Conservation (phyloP, 2,329 filamentous ascomycete species). For the Fusarium austroafricanum region DNA sequence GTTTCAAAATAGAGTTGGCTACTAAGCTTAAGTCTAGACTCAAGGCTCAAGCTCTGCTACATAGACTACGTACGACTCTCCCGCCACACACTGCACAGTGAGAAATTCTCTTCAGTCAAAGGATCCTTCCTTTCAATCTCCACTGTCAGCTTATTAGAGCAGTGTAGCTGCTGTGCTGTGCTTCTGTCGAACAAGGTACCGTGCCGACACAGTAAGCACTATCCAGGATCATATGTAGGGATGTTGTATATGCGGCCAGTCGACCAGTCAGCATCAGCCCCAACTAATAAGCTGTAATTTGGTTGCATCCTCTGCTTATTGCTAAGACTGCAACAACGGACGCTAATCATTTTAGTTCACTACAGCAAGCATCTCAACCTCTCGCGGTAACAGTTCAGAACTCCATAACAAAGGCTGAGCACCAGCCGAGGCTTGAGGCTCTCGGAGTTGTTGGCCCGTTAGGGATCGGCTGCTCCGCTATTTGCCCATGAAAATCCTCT, state of each 20-base stretch:
- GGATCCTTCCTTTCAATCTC: not conserved
- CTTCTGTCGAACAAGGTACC: not conserved
- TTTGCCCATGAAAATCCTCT: not conserved
- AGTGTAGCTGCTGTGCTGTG: not conserved
- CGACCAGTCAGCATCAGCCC: slow-evolving; percentile 36
- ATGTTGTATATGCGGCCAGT: slow-evolving; percentile 12
- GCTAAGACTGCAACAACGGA: slow-evolving; percentile 25
- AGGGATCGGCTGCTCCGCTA: not conserved
- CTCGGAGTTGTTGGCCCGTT: slow-evolving; percentile 10
- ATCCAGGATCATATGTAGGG: slow-evolving; percentile 8
- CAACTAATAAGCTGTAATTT: slow-evolving; percentile 31
- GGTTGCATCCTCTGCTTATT: slow-evolving; percentile 10
- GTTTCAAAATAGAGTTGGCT: slow-evolving; percentile 20
- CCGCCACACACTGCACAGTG: not conserved
- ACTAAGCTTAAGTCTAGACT: slow-evolving; percentile 29
- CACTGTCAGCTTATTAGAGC: slow-evolving; percentile 31
- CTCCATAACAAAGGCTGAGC: slow-evolving; percentile 20
- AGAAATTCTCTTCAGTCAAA: not conserved
- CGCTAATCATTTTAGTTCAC: slow-evolving; percentile 11
- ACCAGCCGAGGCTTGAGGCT: not conserved
- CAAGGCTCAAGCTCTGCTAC: too few species aligned
- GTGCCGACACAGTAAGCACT: slow-evolving; percentile 31
- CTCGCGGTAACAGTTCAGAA: too few species aligned
- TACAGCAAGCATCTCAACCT: too few species aligned
- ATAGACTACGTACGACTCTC: too few species aligned